Evolutionary conservation across 495 filamentous ascomycete species (phyloP), one percentile per base, ranked within the genome.

Genomic region (Penicillium dipodomyicola): DNA sequence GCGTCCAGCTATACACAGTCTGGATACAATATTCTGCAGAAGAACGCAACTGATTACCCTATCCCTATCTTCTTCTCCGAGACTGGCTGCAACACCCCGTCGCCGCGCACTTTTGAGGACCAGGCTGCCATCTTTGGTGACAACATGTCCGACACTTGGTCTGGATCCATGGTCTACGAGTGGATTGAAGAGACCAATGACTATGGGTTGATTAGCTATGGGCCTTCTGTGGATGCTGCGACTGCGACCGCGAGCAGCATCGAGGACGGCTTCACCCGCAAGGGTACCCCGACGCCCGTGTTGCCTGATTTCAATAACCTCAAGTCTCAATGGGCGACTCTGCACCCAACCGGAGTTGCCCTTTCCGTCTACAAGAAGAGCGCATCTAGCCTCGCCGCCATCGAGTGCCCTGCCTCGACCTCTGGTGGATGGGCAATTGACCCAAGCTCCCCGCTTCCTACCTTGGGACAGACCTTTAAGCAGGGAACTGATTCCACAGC

Each of bases 11-110:
- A 85, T 71, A 52, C 65, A 23, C 73, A 70, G 9, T 93, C 89
- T 20, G 90, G 90, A 54, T 96, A 96, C 72, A 58, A 72, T 44
- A 72, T 77, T 41, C 82, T 94, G 23, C 77, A 88, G 67, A 71
- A 72, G 52, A 82, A 84, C 37, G 79, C 78, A 0, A 79, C 72
- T 0, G 72, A 72, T 57, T 87, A 84, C 70, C 82, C 84, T 49
- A 83, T 95, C 27, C 91, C 91, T 17, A 92, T 92, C 63, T 90
- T 92, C 75, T 88, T 92, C 70, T 89, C 88, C 11, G 89, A 92
- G 73, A 92, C 89, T 9, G 88, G 89, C 51, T 91, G 89, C 74
- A 91, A 86, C 60, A 78, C 74, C 14, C 80, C 81, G 5, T 64
- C 67, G 7, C 91, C 90, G 2, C 84, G 91, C 41, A 77, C 78